These are phyloP conservation scores for Achaetomiella virescens DNA, from an alignment of 495 filamentous ascomycete genomes.

Conservation along the genomic window DNA sequence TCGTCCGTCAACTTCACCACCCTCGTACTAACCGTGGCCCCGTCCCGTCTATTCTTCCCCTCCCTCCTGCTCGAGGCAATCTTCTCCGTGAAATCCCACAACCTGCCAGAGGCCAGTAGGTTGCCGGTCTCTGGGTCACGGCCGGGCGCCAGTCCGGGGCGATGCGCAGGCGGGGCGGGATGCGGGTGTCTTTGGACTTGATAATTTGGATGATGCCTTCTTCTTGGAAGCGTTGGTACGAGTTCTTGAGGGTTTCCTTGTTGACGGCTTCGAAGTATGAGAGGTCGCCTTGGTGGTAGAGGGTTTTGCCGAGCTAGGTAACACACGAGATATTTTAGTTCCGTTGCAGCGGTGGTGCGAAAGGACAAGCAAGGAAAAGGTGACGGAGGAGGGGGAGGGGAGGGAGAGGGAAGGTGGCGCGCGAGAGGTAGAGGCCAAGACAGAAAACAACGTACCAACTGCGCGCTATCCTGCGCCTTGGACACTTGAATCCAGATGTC, in stretches of 20 bases:
- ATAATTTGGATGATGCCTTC: conserved; percentile 77
- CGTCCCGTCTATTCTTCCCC: conserved; percentile 91
- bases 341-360: neutral
- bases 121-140: conserved; percentile 55
- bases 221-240: conserved; percentile 79
- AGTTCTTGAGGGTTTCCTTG: conserved; percentile 92
- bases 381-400: neutral
- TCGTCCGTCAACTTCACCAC: conserved; percentile 69
- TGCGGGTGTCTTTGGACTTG: conserved; percentile 54
- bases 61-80: conserved; percentile 79
- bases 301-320: conserved; percentile 78
- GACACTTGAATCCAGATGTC: conserved; percentile 72
- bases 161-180: conserved; percentile 56
- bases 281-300: conserved; percentile 95
- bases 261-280: conserved; percentile 97
- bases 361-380: neutral
- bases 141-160: conserved; percentile 71
- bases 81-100: conserved; percentile 87
- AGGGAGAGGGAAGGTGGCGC: neutral
- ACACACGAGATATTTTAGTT: conserved; percentile 18
- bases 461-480: conserved; percentile 74
- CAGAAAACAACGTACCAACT: conserved; percentile 65
- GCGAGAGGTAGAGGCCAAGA: too few species aligned
- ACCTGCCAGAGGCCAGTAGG: conserved; percentile 60
- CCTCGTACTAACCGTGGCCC: conserved; percentile 78